Evolutionary conservation across 345 rosid genomes (phyloP), one percentile per base, ranked within the genome.

Genomic region (Citrus cavaleriei): DNA sequence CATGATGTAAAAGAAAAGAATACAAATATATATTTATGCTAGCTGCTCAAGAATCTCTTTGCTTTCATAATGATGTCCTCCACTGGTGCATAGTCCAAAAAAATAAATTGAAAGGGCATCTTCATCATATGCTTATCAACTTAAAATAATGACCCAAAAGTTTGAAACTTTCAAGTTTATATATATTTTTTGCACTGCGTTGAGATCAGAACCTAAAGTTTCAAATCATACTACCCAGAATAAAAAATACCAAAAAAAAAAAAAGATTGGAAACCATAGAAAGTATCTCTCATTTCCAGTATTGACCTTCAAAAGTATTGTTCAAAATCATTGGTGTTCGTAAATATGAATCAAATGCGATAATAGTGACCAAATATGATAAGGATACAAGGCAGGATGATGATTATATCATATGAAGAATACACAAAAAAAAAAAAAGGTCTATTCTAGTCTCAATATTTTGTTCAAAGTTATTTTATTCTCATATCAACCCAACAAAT

Each of bases 41-140:
- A 32, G 34, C 34, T 22, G 70, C 73, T 37, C 28, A 7, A 16
- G 72, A 79, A 76, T 72, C 78, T 71, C 38, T 60, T 51, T 32
- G 67, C 71, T 28, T 35, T 30, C 72, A 72, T 68, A 37, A 51
- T 77, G 62, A 51, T 83, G 78, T 46, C 73, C 51, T 34, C 81
- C 77, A 24, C 46, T 24, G 6, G 61, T 58, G 70, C 62, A 75
- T 2, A 1, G 32, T 8, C 37, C 49, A 13, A 46, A 63, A 70
- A 63, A 32, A 13, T 0, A 3, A 37, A 5, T 35, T 24, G 40
- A 10, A 34, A 14, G 6, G 30, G 71, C 72, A 61, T 74, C 73
- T 74, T 40, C 75, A 54, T 38, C 61, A 59, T 2, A 61, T 61
- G 24, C 72, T 40, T 51, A 40, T 30, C 28, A 59, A 7, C 62